Evolutionary conservation across 495 filamentous ascomycete genomes (phyloP).

Genomic region (Evernia prunastri): DNA sequence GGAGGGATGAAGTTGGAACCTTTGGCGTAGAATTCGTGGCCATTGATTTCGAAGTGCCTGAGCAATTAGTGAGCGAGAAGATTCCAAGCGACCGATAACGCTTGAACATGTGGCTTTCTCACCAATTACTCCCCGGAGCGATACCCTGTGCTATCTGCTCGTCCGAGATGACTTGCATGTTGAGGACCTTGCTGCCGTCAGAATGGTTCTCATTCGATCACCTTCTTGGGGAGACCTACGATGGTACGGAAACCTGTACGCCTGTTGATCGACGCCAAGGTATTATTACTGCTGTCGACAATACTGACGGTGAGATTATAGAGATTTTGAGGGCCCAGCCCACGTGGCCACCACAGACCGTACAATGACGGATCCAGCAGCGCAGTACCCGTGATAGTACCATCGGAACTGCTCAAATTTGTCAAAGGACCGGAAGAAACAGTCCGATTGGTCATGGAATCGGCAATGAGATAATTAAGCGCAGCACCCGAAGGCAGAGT

Average conservation of each 20-base stretch:
- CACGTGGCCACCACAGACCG: conserved; percentile 59
- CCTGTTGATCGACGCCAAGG: conserved; percentile 46
- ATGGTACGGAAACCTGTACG: conserved; percentile 62
- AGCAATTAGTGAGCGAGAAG: not conserved
- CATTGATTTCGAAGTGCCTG: conserved; percentile 60
- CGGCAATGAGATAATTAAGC: conserved; percentile 49
- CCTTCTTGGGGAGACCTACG: conserved; percentile 18
- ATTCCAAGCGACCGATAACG: not conserved
- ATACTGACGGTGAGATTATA: conserved; percentile 53
- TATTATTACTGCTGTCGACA: conserved; percentile 31
- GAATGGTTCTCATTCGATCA: not conserved
- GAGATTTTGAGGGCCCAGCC: conserved; percentile 52
- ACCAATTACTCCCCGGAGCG: conserved; percentile 56
- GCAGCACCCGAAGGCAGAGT: conserved; percentile 41
- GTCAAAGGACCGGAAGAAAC: conserved; percentile 40
- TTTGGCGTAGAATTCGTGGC: conserved; percentile 62
- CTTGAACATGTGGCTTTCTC: conserved; percentile 11
- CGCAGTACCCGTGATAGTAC: conserved; percentile 47
- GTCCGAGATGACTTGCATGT: conserved; percentile 53
- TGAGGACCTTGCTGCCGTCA: conserved; percentile 38
- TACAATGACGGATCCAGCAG: conserved; percentile 41
- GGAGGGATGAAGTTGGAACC: conserved; percentile 62
- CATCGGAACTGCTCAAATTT: conserved; percentile 40
- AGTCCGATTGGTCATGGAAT: conserved; percentile 40
- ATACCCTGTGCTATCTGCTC: conserved; percentile 51